Percentiles rank a stretch among this genome's conserved stretches.
phyloP scores from a whole-genome alignment of 176 grass and related monocot genomes.

The Ensete glaucum region DNA sequence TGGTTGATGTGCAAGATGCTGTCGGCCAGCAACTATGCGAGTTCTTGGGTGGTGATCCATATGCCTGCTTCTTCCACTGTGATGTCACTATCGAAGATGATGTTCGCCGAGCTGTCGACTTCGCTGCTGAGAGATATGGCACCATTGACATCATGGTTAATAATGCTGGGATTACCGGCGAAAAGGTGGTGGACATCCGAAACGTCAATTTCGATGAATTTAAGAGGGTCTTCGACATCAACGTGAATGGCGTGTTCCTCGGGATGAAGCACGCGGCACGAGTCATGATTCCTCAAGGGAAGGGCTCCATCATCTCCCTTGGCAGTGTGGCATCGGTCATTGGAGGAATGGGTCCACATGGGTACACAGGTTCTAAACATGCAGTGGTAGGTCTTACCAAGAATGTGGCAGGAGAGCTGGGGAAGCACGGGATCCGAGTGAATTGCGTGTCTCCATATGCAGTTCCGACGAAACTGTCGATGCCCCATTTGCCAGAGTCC shows the following conservation, averaged over 20 bases:
- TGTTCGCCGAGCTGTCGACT: constrained; percentile 46
- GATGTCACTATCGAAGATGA: constrained; percentile 59
- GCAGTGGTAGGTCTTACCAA: constrained; percentile 68
- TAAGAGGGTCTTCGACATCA: constrained; percentile 58
- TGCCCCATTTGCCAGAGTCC: constrained; percentile 38
- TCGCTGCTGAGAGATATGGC: constrained; percentile 34
- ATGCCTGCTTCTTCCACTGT: constrained; percentile 53
- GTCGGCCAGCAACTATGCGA: constrained; percentile 42
- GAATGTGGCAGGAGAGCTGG: constrained; percentile 58
- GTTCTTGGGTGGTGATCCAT: constrained; percentile 30
- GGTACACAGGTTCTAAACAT: constrained; percentile 64
- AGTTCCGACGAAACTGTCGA: constrained; percentile 39
- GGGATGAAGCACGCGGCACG: constrained; percentile 87
- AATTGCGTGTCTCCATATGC: constrained; percentile 80
- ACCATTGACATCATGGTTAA: constrained; percentile 79
- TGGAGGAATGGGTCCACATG: constrained; percentile 54
- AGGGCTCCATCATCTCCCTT: constrained; percentile 60
- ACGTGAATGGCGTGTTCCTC: constrained; percentile 57
- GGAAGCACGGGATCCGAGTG: constrained; percentile 67
- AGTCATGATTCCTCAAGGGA: constrained; percentile 52
- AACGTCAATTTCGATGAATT: constrained; percentile 35
- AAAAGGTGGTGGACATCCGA: constrained; percentile 58
- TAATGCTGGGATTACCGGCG: constrained; percentile 57
- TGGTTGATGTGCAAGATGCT: constrained; percentile 59
- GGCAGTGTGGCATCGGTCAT: constrained; percentile 45